phyloP scores from a whole-genome alignment of 805 yeast species.

The Kuraishia borneana region DNA sequence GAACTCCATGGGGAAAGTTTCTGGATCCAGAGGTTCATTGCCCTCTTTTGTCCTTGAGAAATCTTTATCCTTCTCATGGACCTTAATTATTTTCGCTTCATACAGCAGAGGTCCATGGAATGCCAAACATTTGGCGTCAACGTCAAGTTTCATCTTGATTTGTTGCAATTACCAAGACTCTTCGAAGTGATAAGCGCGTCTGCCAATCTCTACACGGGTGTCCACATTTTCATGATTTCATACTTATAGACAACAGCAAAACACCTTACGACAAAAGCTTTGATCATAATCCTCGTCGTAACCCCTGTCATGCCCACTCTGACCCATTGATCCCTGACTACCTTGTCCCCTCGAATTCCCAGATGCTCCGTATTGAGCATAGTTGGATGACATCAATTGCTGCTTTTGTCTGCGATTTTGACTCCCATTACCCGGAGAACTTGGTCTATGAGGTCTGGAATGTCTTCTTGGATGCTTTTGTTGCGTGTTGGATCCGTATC shows the following conservation, averaged over 20 bases:
- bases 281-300: slow-evolving; percentile 7
- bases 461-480: slow-evolving; percentile 8
- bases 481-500: slow-evolving; percentile 42
- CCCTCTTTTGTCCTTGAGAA: slow-evolving; percentile 29
- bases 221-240: no score
- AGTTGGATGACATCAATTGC: slow-evolving; percentile 2
- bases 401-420: slow-evolving; percentile 5
- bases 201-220: background rate
- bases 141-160: slow-evolving; percentile 1
- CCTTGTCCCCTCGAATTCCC: background rate
- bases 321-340: slow-evolving; percentile 4
- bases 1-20: slow-evolving; percentile 15
- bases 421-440: slow-evolving; percentile 9
- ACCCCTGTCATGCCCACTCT: slow-evolving; percentile 7
- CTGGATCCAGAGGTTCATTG: slow-evolving; percentile 12
- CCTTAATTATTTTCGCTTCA: slow-evolving; percentile 70
- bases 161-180: background rate
- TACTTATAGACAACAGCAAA: slow-evolving; percentile 10
- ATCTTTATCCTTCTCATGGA: slow-evolving; percentile 43
- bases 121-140: slow-evolving; percentile 44
- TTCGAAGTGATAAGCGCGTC: background rate
- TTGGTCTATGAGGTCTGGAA: slow-evolving; percentile 10
- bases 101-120: slow-evolving; percentile 87
- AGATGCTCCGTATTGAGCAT: slow-evolving; percentile 1
- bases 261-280: slow-evolving; percentile 9